These are phyloP conservation scores for Zelopaecilomyces penicillatus DNA, from an alignment of 2,329 filamentous ascomycete species.

Conservation along the genomic window DNA sequence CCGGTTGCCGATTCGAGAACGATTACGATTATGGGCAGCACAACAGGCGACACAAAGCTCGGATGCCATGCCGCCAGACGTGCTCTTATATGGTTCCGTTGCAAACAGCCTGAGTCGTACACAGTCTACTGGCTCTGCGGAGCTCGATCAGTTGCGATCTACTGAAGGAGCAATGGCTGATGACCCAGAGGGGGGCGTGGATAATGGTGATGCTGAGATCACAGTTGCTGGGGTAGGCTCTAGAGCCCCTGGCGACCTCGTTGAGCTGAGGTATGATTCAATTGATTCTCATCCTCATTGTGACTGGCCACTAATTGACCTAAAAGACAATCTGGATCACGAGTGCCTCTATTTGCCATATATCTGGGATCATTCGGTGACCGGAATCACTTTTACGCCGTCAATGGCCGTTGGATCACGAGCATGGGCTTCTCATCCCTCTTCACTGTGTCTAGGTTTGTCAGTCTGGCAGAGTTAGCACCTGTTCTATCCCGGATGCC, in stretches of 20 bases:
- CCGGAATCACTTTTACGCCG: constrained; percentile 46
- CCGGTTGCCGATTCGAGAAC: constrained; percentile 28
- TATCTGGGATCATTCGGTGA: constrained; percentile 44
- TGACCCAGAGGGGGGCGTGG: constrained; percentile 18
- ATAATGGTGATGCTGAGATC: constrained; percentile 18
- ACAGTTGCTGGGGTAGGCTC: constrained; percentile 18
- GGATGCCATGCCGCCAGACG: constrained; percentile 16
- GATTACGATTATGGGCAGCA: constrained; percentile 33
- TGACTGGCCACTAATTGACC: constrained; percentile 8
- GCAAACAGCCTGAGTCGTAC: constrained; percentile 24
- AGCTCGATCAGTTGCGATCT: constrained; percentile 21
- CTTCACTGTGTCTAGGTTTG: constrained; percentile 44
- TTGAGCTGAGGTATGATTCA: constrained; percentile 36
- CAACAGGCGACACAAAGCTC: constrained; percentile 23
- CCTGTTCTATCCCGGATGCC: constrained; percentile 27
- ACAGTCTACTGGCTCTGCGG: constrained; percentile 25
- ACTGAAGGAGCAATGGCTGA: constrained; percentile 16
- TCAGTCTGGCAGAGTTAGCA: constrained; percentile 30
- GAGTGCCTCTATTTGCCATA: constrained; percentile 41
- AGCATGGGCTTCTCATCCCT: constrained; percentile 33
- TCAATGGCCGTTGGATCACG: constrained; percentile 41
- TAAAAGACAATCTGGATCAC: constrained; percentile 25
- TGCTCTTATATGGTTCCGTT: constrained; percentile 17
- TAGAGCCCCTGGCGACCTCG: constrained; percentile 38
- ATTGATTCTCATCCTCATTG: neutral